Conservation (phyloP, 768 basidiomycete genomes). For the Pleurotus giganteus region DNA sequence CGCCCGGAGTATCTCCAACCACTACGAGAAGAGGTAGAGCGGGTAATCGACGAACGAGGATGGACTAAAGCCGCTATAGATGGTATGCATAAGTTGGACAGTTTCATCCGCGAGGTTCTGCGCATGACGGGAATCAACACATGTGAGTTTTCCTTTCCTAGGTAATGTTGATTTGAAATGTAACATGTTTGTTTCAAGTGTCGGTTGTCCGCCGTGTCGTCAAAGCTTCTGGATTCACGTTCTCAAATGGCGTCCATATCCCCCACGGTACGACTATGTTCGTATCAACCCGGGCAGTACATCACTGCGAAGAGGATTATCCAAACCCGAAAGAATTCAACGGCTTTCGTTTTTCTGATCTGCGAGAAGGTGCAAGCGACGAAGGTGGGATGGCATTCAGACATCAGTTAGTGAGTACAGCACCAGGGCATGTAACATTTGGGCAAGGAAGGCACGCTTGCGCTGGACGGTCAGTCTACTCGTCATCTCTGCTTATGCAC, state of each 20-base stretch:
- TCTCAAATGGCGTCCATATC: slow-evolving; percentile 27
- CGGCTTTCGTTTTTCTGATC: slow-evolving; percentile 19
- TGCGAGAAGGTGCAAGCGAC: slow-evolving; percentile 7
- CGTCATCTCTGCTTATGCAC: background rate
- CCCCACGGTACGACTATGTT: slow-evolving; percentile 19
- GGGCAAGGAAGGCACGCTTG: slow-evolving; percentile 22
- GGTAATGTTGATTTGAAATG: background rate
- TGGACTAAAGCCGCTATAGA: slow-evolving; percentile 41
- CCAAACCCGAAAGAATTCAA: slow-evolving; percentile 5
- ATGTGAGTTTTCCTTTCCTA: slow-evolving; percentile 15
- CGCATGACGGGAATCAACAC: slow-evolving; percentile 25
- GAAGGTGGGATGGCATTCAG: slow-evolving; percentile 3
- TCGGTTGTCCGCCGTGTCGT: slow-evolving; percentile 27
- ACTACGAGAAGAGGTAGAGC: slow-evolving; percentile 31
- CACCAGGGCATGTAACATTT: slow-evolving; percentile 15
- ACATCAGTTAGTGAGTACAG: slow-evolving; percentile 15
- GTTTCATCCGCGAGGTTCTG: slow-evolving; percentile 42
- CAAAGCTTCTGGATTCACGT: slow-evolving; percentile 23
- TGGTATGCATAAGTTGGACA: slow-evolving; percentile 40
- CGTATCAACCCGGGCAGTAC: slow-evolving; percentile 12
- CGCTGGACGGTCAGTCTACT: slow-evolving; percentile 12
- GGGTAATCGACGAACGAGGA: slow-evolving; percentile 25
- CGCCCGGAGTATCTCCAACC: slow-evolving; percentile 25
- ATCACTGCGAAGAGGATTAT: slow-evolving; percentile 8
- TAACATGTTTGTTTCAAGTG: background rate